These are phyloP conservation scores for Viridothelium virens DNA, from an alignment of 495 filamentous ascomycete genomes.

Conservation along the genomic window DNA sequence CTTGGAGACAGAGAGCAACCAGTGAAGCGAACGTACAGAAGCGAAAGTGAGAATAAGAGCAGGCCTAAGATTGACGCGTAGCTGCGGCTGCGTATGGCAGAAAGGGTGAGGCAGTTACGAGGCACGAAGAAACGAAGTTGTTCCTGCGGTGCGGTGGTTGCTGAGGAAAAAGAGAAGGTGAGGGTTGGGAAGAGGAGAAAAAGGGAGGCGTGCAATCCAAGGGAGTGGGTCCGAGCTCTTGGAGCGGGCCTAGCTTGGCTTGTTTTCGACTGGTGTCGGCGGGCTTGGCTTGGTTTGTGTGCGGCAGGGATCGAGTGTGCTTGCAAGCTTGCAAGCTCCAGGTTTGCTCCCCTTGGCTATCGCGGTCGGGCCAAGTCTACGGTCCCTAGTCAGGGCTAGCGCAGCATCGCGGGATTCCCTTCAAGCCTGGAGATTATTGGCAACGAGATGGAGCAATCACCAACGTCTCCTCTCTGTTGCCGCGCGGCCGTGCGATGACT, in stretches of 20 bases:
- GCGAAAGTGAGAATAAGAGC: not conserved
- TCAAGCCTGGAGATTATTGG: no score
- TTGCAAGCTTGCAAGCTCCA: no score
- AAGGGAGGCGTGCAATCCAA: conserved; percentile 4
- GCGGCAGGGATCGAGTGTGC: no score
- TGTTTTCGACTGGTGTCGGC: not conserved
- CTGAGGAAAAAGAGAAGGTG: conserved; percentile 9
- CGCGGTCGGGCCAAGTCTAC: not conserved
- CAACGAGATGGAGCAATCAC: no score
- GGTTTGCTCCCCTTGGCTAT: no score
- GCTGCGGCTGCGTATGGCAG: not conserved
- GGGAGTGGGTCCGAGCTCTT: conserved; percentile 3
- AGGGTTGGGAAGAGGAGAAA: conserved; percentile 1
- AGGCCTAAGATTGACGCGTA: not conserved
- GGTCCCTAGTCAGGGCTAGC: not conserved
- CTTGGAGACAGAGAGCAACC: not conserved
- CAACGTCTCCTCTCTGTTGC: not conserved
- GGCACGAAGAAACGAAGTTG: not conserved
- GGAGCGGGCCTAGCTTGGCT: not conserved
- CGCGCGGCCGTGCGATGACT: not conserved
- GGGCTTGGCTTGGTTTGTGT: no score
- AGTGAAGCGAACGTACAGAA: not conserved
- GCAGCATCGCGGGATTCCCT: not conserved
- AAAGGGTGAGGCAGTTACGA: not conserved
- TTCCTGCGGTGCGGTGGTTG: not conserved